A percentile compares a stretch with the other conserved stretches of the same genome.
phyloP scores from a whole-genome alignment of 345 rosid genomes.

The Passiflora organensis region DNA sequence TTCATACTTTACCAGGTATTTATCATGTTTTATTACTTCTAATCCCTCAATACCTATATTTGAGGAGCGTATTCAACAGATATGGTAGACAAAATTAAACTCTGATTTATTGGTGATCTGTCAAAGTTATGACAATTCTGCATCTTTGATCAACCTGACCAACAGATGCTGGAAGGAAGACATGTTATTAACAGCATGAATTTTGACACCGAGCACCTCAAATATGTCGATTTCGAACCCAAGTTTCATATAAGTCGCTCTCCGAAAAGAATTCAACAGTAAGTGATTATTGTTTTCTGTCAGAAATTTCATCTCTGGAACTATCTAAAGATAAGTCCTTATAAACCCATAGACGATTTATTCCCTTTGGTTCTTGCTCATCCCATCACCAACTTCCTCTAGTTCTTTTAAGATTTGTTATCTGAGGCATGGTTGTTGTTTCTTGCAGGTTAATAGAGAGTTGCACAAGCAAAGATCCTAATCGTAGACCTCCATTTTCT shows the following conservation, averaged over 20 bases:
- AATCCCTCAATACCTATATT: no score
- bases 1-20: conserved; percentile 45
- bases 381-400: no score
- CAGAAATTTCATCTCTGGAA: background rate
- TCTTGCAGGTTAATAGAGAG: conserved; percentile 30
- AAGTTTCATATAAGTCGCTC: conserved; percentile 39
- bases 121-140: no score
- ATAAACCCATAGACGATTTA: no score
- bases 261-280: conserved; percentile 43
- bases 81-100: no score
- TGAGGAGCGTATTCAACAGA: no score
- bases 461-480: conserved; percentile 31
- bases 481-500: conserved; percentile 24
- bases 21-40: no score
- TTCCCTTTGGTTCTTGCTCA: no score
- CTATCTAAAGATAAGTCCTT: background rate
- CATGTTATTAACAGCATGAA: conserved; percentile 6
- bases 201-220: conserved; percentile 13
- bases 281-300: conserved; percentile 9
- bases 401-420: no score
- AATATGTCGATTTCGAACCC: conserved; percentile 25
- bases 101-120: no score
- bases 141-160: background rate
- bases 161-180: conserved; percentile 54
- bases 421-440: background rate